These are phyloP conservation scores for Tulasnella sp. DNA, from an alignment of 768 basidiomycete species.

Conservation along the genomic window DNA sequence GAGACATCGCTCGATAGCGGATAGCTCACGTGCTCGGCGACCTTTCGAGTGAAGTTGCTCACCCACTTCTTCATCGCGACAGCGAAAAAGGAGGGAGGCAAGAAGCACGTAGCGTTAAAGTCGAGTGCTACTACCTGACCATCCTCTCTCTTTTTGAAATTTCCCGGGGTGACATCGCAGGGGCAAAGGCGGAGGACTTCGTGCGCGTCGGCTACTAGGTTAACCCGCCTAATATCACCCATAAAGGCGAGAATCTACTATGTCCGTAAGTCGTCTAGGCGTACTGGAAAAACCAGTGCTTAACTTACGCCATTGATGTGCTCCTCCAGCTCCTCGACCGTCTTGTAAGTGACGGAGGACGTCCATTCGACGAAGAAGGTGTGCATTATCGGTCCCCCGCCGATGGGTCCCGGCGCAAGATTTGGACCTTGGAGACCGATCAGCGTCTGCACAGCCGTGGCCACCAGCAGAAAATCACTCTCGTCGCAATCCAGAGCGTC, in stretches of 20 bases:
- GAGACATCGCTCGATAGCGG: background rate
- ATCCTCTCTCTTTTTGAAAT: slow-evolving; percentile 11
- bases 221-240: slow-evolving; percentile 8
- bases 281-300: background rate
- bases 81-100: slow-evolving; percentile 14
- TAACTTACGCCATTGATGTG: slow-evolving; percentile 14
- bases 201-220: background rate
- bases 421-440: slow-evolving; percentile 14
- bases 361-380: slow-evolving; percentile 4
- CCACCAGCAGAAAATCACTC: background rate
- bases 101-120: background rate
- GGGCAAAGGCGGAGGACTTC: slow-evolving; percentile 3
- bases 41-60: background rate
- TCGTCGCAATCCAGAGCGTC: background rate
- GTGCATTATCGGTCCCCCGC: background rate
- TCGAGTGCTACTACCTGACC: slow-evolving; percentile 3
- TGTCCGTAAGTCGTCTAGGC: slow-evolving; percentile 8
- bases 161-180: background rate
- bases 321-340: slow-evolving; percentile 2
- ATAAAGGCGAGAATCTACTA: background rate
- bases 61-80: background rate
- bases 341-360: background rate
- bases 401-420: background rate
- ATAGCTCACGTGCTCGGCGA: background rate
- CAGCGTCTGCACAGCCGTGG: slow-evolving; percentile 13